Conservation (phyloP, 768 basidiomycete genomes). For the Aureoboletus auriporus region DNA sequence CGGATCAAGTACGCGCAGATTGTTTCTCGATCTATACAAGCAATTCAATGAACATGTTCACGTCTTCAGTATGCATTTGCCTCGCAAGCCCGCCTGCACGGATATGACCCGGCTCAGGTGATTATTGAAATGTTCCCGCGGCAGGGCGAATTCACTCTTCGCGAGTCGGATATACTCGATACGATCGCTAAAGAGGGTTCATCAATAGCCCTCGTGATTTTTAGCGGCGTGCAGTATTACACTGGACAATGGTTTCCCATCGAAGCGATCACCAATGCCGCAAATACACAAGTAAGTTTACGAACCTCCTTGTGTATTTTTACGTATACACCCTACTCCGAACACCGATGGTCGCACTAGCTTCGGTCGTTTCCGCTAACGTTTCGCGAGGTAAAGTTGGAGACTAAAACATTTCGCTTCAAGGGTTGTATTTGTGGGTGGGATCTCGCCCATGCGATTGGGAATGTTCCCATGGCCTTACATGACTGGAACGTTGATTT, state of each 20-base stretch:
- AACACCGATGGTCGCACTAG: constrained; percentile 4
- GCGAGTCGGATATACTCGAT: constrained; percentile 85
- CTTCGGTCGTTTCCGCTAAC: constrained; percentile 7
- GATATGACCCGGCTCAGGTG: constrained; percentile 65
- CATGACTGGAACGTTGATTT: constrained; percentile 97
- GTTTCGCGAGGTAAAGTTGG: constrained; percentile 7
- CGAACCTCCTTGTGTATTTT: constrained; percentile 16
- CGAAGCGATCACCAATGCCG: constrained; percentile 74
- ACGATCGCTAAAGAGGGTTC: constrained; percentile 67
- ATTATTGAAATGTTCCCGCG: constrained; percentile 81
- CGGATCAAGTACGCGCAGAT: constrained; percentile 72
- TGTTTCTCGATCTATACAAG: constrained; percentile 8
- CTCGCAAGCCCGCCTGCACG: constrained; percentile 84
- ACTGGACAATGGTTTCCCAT: constrained; percentile 96
- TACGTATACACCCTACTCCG: constrained; percentile 22
- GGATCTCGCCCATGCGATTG: constrained; percentile 94
- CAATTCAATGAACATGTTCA: constrained; percentile 8
- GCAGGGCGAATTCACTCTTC: constrained; percentile 76
- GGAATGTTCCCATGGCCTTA: constrained; percentile 85
- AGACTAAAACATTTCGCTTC: constrained; percentile 11
- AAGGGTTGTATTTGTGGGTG: constrained; percentile 94
- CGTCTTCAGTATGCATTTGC: constrained; percentile 83
- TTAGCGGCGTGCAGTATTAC: constrained; percentile 96
- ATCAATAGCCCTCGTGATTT: constrained; percentile 84
- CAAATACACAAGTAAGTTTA: constrained; percentile 69